Base-by-base conservation (phyloP, 2,329 filamentous ascomycete genomes). In the Aspergillaceae sp. region DNA sequence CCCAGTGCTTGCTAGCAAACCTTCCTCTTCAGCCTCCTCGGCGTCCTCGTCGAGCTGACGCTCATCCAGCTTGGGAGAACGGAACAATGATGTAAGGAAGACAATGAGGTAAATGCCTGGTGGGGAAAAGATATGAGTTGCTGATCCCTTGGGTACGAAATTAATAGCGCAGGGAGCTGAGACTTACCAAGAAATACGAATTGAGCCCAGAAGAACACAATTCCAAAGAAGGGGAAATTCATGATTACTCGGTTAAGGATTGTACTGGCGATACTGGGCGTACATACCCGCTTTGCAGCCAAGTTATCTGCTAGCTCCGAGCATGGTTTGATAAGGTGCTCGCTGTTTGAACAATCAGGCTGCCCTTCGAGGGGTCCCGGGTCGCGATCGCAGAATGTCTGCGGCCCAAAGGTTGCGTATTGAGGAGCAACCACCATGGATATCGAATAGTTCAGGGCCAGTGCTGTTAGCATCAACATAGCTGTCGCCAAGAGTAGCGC, bases 381-480 rank as follows among this genome's bases (percentile, higher is more conserved):
- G 32, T 82, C 75, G 52, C 84, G 81, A 57, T 88, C 83, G 69
- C 92, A 98, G 71, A 90, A 96, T 1, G 86, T 95, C 66, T 98
- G 92, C 0, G 90, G 88, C 42, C 92, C 92, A 62, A 88, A 98
- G 45, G 85, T 94, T 41, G 91, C 82, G 64, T 98, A 98, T 62
- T 97, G 90, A 1, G 92, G 92, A 4, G 89, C 92, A n/a, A 95
- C 82, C 51, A 97, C 76, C 84, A 94, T 95, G 47, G 87, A 85
- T 37, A 97, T 74, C 6, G 87, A 82, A 66, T 97, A 98, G 71
- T 97, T 95, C 66, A 94, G 84, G 32, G 87, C 92, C 38, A 98
- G 73, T 2, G 87, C 87, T 54, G 94, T 91, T 53, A 97, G 77
- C 0, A 88, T 91, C 41, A 98, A 76, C 73, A 98, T 82, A 7